Base-by-base conservation (phyloP, 495 filamentous ascomycete species). In the Aspergillus cristatus region DNA sequence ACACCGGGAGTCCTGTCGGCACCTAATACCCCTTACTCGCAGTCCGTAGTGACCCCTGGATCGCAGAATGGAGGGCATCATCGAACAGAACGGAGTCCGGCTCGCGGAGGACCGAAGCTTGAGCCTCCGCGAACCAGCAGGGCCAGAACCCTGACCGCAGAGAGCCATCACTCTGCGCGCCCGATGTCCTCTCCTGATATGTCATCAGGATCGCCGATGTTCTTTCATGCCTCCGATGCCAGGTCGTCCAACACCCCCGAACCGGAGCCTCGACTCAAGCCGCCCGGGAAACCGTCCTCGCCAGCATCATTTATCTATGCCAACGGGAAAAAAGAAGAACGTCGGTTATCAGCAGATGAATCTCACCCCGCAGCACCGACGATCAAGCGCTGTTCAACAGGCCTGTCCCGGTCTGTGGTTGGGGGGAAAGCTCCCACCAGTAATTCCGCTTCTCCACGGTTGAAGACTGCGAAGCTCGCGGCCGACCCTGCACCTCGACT, bases 161-260 rank as follows among this genome's bases (percentile, higher is more conserved):
- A 65, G 5, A 45, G 42, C 6, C 50, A 51, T 25, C 52, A 53
- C 6, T 16, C 18, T 1, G 53, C 62, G 17, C 56, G 58, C 6
- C 54, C 56, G 3, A 55, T 49, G 28, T 62, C 62, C 0, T 54
- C 55, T n/a, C 55, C 51, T 3, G 62, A 63, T 8, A 30, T 47
- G 28, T 40, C 50, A 0, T 34, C 55, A 1, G 44, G 34, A 5
- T 53, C 74, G 3, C 74, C 79, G 20, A 81, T 79, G 57, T 87
- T 89, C 63, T 87, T 89, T 50, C 81, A 83, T 58, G 84, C 82
- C 6, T 75, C 72, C 47, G 80, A 85, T 42, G 77, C 70, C n/a
- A 77, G 75, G 42, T 60, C 66, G 10, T 45, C 59, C 16, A 42
- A 41, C 18, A 38, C 49, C 18, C 53, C 56, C 7, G 56, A 65